Percentiles rank a stretch among this genome's conserved stretches.
phyloP scores from a whole-genome alignment of 2,329 filamentous ascomycete species.

The Beauveria caledonica region DNA sequence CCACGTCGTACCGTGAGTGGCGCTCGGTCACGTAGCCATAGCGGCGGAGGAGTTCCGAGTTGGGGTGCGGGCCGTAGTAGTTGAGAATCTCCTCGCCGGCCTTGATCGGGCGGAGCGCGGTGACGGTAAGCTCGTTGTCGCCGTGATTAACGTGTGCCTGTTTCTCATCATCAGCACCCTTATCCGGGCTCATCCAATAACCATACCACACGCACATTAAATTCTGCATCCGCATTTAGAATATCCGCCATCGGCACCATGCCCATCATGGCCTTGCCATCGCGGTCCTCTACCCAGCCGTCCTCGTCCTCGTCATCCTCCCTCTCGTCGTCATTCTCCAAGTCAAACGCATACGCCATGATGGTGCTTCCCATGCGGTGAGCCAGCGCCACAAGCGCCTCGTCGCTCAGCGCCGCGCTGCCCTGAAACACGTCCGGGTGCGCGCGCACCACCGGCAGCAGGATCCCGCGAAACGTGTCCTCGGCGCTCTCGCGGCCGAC shows the following conservation, averaged over 20 bases:
- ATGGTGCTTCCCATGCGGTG: slow-evolving; percentile 82
- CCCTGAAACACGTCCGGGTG: slow-evolving; percentile 36
- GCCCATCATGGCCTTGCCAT: slow-evolving; percentile 56
- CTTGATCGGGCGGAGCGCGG: slow-evolving; percentile 57
- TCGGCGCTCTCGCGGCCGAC: slow-evolving; percentile 70
- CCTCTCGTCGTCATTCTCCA: slow-evolving; percentile 50
- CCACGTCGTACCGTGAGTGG: slow-evolving; percentile 73
- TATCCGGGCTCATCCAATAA: too few species aligned
- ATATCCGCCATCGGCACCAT: slow-evolving; percentile 91
- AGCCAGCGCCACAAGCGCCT: slow-evolving; percentile 43
- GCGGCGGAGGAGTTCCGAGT: slow-evolving; percentile 71
- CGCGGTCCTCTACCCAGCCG: slow-evolving; percentile 57
- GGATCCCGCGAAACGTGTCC: slow-evolving; percentile 50
- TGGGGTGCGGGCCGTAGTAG: slow-evolving; percentile 79
- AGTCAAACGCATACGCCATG: slow-evolving; percentile 89
- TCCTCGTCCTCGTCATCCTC: slow-evolving; percentile 47
- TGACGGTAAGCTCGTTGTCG: slow-evolving; percentile 57
- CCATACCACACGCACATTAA: slow-evolving; percentile 54
- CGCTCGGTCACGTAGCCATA: slow-evolving; percentile 82
- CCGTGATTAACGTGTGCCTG: slow-evolving; percentile 48
- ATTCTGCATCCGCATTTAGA: slow-evolving; percentile 80
- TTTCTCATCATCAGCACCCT: too few species aligned
- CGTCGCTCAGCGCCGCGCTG: slow-evolving; percentile 29
- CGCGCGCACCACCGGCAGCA: slow-evolving; percentile 43
- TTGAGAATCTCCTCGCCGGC: slow-evolving; percentile 75